phyloP scores from a whole-genome alignment of 176 grass and related monocot genomes.

The Zizania latifolia region DNA sequence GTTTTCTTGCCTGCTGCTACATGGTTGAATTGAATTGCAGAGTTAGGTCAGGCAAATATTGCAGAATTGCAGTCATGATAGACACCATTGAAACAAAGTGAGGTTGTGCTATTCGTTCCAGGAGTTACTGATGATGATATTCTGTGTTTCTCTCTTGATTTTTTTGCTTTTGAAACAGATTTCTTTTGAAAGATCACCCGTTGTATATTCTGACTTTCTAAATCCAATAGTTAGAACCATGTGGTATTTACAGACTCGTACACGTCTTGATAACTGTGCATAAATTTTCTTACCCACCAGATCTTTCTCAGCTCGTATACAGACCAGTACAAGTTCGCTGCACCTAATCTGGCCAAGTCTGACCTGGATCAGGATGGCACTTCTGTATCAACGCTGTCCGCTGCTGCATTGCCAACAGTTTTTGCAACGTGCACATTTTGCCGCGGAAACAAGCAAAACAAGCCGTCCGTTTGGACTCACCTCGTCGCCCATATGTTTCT shows the following conservation, averaged over 20 bases:
- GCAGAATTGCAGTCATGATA: not conserved
- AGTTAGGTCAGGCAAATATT: not conserved
- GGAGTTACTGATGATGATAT: not conserved
- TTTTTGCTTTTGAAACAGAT: too few species aligned
- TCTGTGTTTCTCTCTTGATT: not conserved
- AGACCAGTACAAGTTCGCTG: not conserved
- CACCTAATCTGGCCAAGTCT: not conserved
- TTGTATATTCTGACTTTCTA: not conserved
- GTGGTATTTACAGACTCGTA: not conserved
- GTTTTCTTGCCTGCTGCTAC: not conserved
- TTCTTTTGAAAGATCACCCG: not conserved
- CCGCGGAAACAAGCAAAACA: not conserved
- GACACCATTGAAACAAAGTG: not conserved
- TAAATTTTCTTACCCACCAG: not conserved
- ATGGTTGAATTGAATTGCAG: not conserved
- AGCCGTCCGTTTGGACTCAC: not conserved
- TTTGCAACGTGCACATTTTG: not conserved
- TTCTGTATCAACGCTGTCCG: not conserved
- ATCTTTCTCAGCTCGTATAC: not conserved
- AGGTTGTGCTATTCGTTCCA: not conserved
- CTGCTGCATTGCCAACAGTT: not conserved
- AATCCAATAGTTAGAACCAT: not conserved
- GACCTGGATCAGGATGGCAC: too few species aligned
- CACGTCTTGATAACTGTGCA: not conserved
- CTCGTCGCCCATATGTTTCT: not conserved